These are phyloP conservation scores for Byssoonygena ceratinophila DNA, from an alignment of 2,329 filamentous ascomycete species.

Conservation along the genomic window DNA sequence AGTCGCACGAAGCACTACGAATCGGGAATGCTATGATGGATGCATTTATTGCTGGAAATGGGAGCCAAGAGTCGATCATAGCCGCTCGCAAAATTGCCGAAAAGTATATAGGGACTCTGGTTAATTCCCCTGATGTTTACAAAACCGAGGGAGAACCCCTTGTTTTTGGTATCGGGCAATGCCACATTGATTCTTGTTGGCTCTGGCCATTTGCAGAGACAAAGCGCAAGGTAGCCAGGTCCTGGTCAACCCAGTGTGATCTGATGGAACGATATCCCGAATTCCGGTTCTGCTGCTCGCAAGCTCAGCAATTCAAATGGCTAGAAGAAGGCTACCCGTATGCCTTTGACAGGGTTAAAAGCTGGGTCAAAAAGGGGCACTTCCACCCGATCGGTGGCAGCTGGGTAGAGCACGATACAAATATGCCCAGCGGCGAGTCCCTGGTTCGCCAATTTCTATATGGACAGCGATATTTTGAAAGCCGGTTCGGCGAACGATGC, in stretches of 20 bases:
- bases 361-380: constrained; percentile 76
- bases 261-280: constrained; percentile 92
- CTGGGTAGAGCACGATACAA: constrained; percentile 98
- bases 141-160: constrained; percentile 61
- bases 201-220: constrained; percentile 98
- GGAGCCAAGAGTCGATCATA: constrained; percentile 60
- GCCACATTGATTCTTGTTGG: constrained; percentile 98
- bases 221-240: constrained; percentile 87
- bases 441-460: constrained; percentile 90
- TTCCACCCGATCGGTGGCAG: constrained; percentile 95
- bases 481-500: constrained; percentile 77
- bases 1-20: constrained; percentile 75
- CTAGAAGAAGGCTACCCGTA: constrained; percentile 79
- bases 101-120: constrained; percentile 67
- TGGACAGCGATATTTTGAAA: constrained; percentile 89
- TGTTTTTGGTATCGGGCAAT: constrained; percentile 85
- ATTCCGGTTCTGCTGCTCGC: constrained; percentile 81
- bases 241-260: constrained; percentile 94
- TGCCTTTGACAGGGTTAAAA: constrained; percentile 80
- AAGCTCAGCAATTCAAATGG: constrained; percentile 98
- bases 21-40: constrained; percentile 84
- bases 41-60: constrained; percentile 68
- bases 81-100: constrained; percentile 73
- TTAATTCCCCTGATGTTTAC: constrained; percentile 79
- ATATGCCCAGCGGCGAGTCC: constrained; percentile 90